These are phyloP conservation scores for Podaxis mareebaensis DNA, from an alignment of 768 basidiomycete genomes.

Conservation along the genomic window DNA sequence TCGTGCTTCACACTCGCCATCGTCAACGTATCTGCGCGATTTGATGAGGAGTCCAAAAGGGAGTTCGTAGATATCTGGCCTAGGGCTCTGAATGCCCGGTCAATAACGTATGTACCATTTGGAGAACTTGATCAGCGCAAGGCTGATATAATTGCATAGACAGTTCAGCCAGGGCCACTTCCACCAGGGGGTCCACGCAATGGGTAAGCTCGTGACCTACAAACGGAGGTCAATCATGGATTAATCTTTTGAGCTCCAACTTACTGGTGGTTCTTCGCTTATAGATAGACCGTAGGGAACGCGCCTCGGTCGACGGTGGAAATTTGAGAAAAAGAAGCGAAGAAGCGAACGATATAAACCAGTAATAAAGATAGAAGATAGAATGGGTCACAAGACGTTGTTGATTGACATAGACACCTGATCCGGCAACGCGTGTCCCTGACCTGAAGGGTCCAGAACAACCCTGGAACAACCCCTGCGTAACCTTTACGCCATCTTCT, in stretches of 20 bases:
- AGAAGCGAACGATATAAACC: not conserved
- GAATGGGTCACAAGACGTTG: not conserved
- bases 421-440: too few species aligned
- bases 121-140: not conserved
- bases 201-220: not conserved
- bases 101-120: not conserved
- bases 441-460: too few species aligned
- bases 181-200: not conserved
- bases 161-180: not conserved
- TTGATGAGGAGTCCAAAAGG: not conserved
- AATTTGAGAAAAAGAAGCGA: not conserved
- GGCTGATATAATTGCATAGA: not conserved
- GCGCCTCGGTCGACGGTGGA: not conserved
- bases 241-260: too few species aligned
- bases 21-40: not conserved
- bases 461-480: too few species aligned
- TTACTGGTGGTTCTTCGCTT: too few species aligned
- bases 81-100: not conserved
- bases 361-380: not conserved
- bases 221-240: too few species aligned
- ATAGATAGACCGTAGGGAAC: too few species aligned
- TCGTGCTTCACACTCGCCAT: not conserved
- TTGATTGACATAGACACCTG: not conserved
- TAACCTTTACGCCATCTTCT: too few species aligned
- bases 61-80: not conserved